Base-by-base conservation (phyloP, 441 rosid genomes). In the Pelargonium myrrhifolium region DNA sequence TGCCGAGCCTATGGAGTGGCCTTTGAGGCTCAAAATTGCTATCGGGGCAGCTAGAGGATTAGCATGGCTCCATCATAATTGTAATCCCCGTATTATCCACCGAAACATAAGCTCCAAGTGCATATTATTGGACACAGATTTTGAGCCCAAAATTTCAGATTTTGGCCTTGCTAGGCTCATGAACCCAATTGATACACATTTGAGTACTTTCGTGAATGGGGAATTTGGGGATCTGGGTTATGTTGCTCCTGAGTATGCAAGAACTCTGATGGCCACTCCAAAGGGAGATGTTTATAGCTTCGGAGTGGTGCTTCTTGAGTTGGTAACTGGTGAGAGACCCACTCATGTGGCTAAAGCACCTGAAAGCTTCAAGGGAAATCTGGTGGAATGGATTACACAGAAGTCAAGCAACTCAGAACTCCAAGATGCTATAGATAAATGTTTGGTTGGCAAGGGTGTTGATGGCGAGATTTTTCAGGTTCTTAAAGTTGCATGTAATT, bases 261-360 rank as follows among this genome's bases (percentile, higher is more conserved):
- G 94, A 74, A 93, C 98, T 31, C 83, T 90, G 45, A 80, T 86
- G 49, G 98, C 98, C 42, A 90, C 98, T 42, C 92, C 96, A 0
- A 93, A 93, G 75, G 96, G 97, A 18, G 98, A 90, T 69, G 91
- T 93, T 12, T 90, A 84, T 79, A 93, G 97, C 87, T 90, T 90
- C 42, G 98, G 98, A 37, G 80, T 80, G 24, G 94, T 93, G 70
- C 93, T 90, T 64, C 85, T 93, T 6, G 98, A 93, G 84, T 73
- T 93, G 80, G 94, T 87, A 67, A 90, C 95, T 0, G 87, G 98
- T 6, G 92, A 90, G 84, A 86, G 65, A 68, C 89, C 98, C 10
- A 89, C 93, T 37, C 79, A 76, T 65, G 79, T 85, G 59, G 59
- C 82, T 14, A 83, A 37, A 75, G 86, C 77, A 64, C 82, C 92